Base-by-base conservation (phyloP, 331 rosid genomes). In the Rosa hybrid region DNA sequence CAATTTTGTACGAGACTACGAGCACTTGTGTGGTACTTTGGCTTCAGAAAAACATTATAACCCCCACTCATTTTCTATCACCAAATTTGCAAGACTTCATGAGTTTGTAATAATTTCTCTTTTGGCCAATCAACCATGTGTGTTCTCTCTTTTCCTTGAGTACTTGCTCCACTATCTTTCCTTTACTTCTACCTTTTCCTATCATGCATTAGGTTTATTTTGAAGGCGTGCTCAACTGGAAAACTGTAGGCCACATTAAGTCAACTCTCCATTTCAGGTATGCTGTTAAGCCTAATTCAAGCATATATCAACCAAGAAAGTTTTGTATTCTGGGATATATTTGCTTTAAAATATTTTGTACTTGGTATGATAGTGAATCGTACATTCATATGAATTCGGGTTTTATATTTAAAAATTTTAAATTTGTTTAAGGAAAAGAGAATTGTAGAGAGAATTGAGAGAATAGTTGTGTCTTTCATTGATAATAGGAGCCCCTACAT, bases 11-110 rank as follows among this genome's bases (percentile, higher is more conserved):
- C 42, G 14, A 67, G 63, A 68, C 80, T 68, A n/a, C 11, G 46
- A 56, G 80, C 81, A 76, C 74, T 69, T 81, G 16, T 4, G 63
- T 12, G 48, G 72, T 75, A 75, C 71, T 54, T 74, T 11, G n/a
- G 71, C 42, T 75, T 53, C 45, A 42, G 48, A 67, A 39, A 34
- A 54, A 56, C 4, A 18, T 12, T 34, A 65, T n/a, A n/a, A 38
- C 0, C 50, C 2, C 39, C 74, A 68, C 53, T 77, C 74, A 67
- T 67, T 38, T 53, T 20, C 18, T 56, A 39, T 51, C 79, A 3
- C 54, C 63, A 21, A 10, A 60, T 34, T 8, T 71, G 27, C 63
- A 62, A 59, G 50, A 68, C 57, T 73, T 27, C 77, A 57, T 69
- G 68, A 81, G 71, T 68, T 49, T 45, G 63, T 21, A 21, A 81